phyloP scores from a whole-genome alignment of 169 alveolate species.

The Eimeria tenella region DNA sequence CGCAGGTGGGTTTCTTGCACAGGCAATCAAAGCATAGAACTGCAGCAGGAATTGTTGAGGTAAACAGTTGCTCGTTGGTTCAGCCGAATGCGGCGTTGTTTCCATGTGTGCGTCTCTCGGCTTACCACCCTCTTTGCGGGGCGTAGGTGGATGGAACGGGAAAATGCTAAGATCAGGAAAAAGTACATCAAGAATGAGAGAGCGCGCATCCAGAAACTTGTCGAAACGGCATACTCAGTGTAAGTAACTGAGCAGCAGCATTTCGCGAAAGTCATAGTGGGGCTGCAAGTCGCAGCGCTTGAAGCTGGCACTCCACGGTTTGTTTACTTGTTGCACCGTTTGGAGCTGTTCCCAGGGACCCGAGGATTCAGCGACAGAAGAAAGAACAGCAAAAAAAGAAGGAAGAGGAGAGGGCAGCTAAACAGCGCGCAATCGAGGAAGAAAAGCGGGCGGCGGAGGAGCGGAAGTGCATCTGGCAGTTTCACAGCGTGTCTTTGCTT shows the following conservation, averaged over 20 bases:
- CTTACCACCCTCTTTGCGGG: not conserved
- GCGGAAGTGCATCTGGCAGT: not conserved
- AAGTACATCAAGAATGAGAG: conserved; percentile 88
- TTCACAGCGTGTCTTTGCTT: not conserved
- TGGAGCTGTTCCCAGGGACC: conserved; percentile 58
- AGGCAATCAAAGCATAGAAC: not conserved
- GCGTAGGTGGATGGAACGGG: conserved; percentile 90
- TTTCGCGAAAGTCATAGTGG: not conserved
- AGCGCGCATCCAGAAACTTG: conserved; percentile 89
- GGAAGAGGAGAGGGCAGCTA: conserved; percentile 76
- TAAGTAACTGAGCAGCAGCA: not conserved
- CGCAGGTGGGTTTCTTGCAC: conserved; percentile 80
- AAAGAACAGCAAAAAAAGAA: conserved; percentile 60
- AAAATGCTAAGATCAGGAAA: conserved; percentile 88
- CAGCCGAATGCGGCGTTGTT: not conserved
- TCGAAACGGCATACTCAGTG: conserved; percentile 86
- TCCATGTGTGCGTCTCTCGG: not conserved
- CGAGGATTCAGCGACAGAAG: conserved; percentile 71
- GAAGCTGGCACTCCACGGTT: not conserved
- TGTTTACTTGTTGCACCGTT: not conserved
- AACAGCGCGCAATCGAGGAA: conserved; percentile 61
- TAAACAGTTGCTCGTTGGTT: conserved; percentile 5
- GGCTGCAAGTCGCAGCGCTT: too few species aligned
- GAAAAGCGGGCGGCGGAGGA: conserved; percentile 56
- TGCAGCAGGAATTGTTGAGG: not conserved